Evolutionary conservation across 1,284 basidiomycete genomes (phyloP), one percentile per base, ranked within the genome.

Genomic region (Volvariella surrecta): DNA sequence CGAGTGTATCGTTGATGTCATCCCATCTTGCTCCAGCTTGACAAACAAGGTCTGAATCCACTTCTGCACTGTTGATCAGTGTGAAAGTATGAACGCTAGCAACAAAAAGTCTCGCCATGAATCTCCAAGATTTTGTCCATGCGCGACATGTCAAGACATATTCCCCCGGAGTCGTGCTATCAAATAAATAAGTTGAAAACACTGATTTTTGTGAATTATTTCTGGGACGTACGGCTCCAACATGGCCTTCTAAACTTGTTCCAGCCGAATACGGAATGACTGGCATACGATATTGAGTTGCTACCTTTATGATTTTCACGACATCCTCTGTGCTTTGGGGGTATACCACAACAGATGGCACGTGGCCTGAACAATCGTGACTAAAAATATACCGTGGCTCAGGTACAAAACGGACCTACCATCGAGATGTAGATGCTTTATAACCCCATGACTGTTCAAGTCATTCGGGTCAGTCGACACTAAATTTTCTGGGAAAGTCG

Each of bases 21-120:
- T 92, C 81, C 87, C 91, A 96, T 31, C 79, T 74, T 13, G 79
- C 71, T 4, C 89, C 93, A n/a, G 90, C 73, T 57, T 92, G 89
- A 48, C 85, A 87, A 1, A 88, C 77, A 8, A 89, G 63, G 55
- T 93, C 89, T 7, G 82, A 80, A 55, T 95, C 90, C 6, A 72
- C 74, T 61, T 82, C 85, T 87, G 17, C 15, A 19, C 44, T 51
- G 15, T 54, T 30, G 3, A 37, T 32, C 39, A 39, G 17, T 19
- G 18, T 35, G 18, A 37, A 10, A 20, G n/a, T 16, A 6, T 11
- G 24, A 28, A 11, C 35, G 32, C 18, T 18, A 18, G 40, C 13
- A 9, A 40, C 20, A 15, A 21, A 38, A 32, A 39, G 19, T 28
- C 3, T 20, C 49, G 82, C 86, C 81, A 55, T 91, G 75, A 39